These are phyloP conservation scores for Epichloe coenophiala DNA, from an alignment of 2,329 filamentous ascomycete genomes.

Conservation along the genomic window DNA sequence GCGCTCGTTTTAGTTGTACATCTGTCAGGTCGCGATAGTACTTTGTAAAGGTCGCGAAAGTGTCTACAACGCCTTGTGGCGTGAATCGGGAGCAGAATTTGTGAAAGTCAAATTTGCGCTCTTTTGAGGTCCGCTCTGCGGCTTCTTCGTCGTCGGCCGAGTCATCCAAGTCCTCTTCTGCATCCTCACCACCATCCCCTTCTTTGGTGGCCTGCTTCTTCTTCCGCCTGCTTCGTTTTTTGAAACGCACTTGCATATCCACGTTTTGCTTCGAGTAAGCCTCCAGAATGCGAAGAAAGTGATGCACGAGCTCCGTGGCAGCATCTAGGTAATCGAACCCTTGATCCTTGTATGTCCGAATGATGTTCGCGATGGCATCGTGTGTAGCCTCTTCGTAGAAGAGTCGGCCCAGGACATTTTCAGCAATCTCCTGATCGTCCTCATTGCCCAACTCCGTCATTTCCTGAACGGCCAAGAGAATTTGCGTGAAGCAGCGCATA, in stretches of 20 bases:
- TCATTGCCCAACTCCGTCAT: constrained; percentile 76
- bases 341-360: constrained; percentile 83
- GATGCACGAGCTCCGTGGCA: constrained; percentile 78
- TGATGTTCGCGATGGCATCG: constrained; percentile 68
- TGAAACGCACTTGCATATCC: constrained; percentile 83
- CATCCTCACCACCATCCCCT: constrained; percentile 26
- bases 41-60: constrained; percentile 66
- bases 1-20: constrained; percentile 75
- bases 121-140: constrained; percentile 57
- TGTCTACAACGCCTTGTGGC: constrained; percentile 74
- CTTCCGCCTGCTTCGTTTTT: constrained; percentile 60
- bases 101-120: constrained; percentile 89
- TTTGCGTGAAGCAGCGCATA: constrained; percentile 91
- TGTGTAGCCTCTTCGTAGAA: constrained; percentile 97
- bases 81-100: constrained; percentile 71
- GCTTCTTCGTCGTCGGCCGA: constrained; percentile 58
- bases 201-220: constrained; percentile 51
- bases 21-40: constrained; percentile 71
- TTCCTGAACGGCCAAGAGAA: constrained; percentile 80
- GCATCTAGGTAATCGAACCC: constrained; percentile 88
- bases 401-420: constrained; percentile 92
- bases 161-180: constrained; percentile 50
- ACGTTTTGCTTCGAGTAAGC: constrained; percentile 89
- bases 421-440: constrained; percentile 94
- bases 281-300: constrained; percentile 85